Percentiles rank a stretch among this genome's conserved stretches.
Evolutionary conservation across 768 basidiomycete species (phyloP).

Genomic region (Psilocybe sp.): DNA sequence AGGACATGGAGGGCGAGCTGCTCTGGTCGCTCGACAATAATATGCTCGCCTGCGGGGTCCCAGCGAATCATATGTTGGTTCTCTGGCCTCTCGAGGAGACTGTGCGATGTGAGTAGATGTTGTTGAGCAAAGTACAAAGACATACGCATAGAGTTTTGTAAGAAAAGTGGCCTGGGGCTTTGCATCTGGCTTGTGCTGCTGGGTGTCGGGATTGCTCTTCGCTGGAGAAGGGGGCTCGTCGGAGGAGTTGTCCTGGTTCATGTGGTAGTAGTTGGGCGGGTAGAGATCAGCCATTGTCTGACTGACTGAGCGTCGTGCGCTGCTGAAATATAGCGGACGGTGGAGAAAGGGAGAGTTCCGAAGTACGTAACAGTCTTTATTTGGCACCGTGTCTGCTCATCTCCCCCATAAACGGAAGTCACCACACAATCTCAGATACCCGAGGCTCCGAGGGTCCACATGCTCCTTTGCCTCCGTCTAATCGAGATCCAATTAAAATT

Average conservation of each 20-base stretch:
- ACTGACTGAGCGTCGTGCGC: constrained; percentile 18
- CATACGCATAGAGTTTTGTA: constrained; percentile 94
- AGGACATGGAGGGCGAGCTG: constrained; percentile 93
- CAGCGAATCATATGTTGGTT: constrained; percentile 97
- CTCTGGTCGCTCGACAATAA: constrained; percentile 92
- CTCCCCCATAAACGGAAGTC: constrained; percentile 16
- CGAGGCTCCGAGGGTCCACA: constrained; percentile 39
- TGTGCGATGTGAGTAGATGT: constrained; percentile 26
- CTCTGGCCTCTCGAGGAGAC: constrained; percentile 85
- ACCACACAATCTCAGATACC: constrained; percentile 31
- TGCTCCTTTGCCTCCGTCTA: constrained; percentile 21
- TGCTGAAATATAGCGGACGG: constrained; percentile 29
- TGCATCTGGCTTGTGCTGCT: constrained; percentile 62
- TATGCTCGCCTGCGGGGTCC: constrained; percentile 91
- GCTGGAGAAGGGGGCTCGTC: constrained; percentile 47
- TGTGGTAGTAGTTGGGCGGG: constrained; percentile 40
- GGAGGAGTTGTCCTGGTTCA: constrained; percentile 24
- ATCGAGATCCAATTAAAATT: constrained; percentile 15
- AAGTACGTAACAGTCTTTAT: constrained; percentile 37
- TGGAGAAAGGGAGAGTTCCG: constrained; percentile 45
- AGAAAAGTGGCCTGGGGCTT: constrained; percentile 95
- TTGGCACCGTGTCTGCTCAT: constrained; percentile 17
- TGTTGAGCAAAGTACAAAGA: constrained; percentile 18
- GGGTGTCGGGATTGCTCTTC: constrained; percentile 34
- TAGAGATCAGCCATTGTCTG: constrained; percentile 57